These are phyloP conservation scores for Bathelium albidoporum DNA, from an alignment of 495 filamentous ascomycete species.

Conservation along the genomic window DNA sequence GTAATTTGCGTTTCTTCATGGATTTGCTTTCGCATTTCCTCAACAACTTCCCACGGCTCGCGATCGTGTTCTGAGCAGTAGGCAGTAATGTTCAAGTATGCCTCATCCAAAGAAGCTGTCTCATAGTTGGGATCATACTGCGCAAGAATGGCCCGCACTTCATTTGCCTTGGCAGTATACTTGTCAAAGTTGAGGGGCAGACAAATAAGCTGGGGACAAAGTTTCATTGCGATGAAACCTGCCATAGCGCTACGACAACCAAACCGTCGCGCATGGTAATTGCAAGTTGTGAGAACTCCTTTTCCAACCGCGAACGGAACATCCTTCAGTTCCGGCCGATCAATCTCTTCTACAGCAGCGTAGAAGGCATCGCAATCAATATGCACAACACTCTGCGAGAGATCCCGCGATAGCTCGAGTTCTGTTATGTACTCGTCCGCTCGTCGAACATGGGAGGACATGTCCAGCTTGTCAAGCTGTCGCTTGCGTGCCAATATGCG, in stretches of 20 bases:
- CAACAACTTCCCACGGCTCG: constrained; percentile 59
- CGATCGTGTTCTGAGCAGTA: constrained; percentile 65
- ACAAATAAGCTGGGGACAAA: constrained; percentile 81
- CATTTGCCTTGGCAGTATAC: constrained; percentile 81
- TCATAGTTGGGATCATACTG: constrained; percentile 86
- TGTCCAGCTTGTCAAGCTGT: constrained; percentile 64
- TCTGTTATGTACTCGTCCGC: constrained; percentile 76
- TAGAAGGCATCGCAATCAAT: constrained; percentile 98
- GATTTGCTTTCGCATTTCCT: constrained; percentile 66
- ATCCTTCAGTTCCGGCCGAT: constrained; percentile 77
- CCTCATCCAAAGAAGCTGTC: constrained; percentile 89
- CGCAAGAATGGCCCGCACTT: constrained; percentile 72
- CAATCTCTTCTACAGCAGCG: constrained; percentile 86
- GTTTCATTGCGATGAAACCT: constrained; percentile 84
- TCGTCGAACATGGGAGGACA: constrained; percentile 57
- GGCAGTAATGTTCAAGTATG: constrained; percentile 88
- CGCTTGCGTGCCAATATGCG: constrained; percentile 66
- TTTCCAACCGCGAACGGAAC: constrained; percentile 89
- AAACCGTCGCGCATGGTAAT: constrained; percentile 83
- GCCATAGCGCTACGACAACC: constrained; percentile 94
- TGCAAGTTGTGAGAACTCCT: constrained; percentile 89
- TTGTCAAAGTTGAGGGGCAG: constrained; percentile 80
- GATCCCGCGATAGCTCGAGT: constrained; percentile 66
- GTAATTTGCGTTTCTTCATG: constrained; percentile 71
- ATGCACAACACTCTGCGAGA: constrained; percentile 79